These are phyloP conservation scores for Cladophialophora carrionii DNA, from an alignment of 2,329 filamentous ascomycete species.

Conservation along the genomic window DNA sequence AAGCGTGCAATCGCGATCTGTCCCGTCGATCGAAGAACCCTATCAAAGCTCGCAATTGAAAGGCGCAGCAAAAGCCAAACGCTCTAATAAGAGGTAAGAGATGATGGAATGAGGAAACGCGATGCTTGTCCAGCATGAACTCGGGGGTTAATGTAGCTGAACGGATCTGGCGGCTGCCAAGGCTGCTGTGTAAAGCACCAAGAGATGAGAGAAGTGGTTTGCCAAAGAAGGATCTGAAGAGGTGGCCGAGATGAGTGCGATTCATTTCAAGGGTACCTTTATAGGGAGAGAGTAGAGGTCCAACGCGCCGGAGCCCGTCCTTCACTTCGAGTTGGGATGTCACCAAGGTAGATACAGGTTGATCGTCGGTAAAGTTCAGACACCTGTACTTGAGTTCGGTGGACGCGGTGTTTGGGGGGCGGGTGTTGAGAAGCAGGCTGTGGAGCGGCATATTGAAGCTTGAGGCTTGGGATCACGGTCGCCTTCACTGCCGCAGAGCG, in stretches of 20 bases:
- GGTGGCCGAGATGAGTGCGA: background rate
- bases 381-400: background rate
- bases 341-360: background rate
- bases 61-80: background rate
- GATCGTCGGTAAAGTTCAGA: background rate
- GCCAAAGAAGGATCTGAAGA: background rate
- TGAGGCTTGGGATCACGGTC: background rate
- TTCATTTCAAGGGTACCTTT: background rate
- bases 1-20: too few species aligned
- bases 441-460: background rate
- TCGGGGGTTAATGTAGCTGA: background rate
- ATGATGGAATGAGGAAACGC: background rate
- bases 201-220: background rate
- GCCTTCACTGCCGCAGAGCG: background rate
- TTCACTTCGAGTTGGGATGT: background rate
- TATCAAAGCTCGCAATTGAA: background rate
- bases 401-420: background rate
- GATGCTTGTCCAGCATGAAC: background rate
- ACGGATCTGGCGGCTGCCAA: background rate
- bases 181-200: background rate
- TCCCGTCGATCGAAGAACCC: background rate
- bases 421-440: background rate
- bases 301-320: background rate
- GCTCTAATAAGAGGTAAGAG: background rate
- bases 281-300: background rate